A percentile compares a stretch with the other conserved stretches of the same genome.
Conservation (phyloP, 2,329 filamentous ascomycete species). For the Monilinia aucupariae region DNA sequence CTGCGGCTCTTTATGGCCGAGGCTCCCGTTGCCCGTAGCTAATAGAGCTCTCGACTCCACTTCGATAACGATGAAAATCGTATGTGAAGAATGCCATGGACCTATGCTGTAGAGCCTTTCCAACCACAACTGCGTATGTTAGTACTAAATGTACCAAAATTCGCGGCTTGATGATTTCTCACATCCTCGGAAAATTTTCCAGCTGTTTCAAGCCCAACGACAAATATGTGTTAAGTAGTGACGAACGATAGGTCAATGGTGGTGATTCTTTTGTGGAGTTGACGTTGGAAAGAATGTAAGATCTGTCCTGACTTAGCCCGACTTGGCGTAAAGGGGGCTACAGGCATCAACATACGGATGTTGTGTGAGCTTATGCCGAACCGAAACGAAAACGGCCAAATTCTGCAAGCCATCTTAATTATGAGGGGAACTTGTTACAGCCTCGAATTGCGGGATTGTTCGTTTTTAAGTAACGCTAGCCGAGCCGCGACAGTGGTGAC, state of each 20-base stretch:
- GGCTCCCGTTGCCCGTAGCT: background rate
- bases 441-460: background rate
- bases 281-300: background rate
- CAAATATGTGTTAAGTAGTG: background rate
- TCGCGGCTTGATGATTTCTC: background rate
- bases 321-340: background rate
- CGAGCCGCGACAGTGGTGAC: background rate
- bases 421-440: background rate
- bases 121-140: background rate
- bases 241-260: background rate
- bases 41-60: background rate
- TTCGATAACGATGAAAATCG: background rate
- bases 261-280: background rate
- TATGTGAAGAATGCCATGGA: no score
- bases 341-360: background rate
- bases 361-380: background rate
- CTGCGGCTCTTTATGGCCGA: background rate
- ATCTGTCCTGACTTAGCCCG: background rate
- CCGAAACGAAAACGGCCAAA: background rate
- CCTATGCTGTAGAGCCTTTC: background rate
- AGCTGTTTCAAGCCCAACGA: background rate
- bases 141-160: background rate
- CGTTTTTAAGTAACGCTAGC: background rate
- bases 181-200: background rate
- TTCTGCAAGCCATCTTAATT: background rate